Evolutionary conservation across 805 yeast species (phyloP), one percentile per base, ranked within the genome.

Genomic region (Starmerella potacharoeniae): DNA sequence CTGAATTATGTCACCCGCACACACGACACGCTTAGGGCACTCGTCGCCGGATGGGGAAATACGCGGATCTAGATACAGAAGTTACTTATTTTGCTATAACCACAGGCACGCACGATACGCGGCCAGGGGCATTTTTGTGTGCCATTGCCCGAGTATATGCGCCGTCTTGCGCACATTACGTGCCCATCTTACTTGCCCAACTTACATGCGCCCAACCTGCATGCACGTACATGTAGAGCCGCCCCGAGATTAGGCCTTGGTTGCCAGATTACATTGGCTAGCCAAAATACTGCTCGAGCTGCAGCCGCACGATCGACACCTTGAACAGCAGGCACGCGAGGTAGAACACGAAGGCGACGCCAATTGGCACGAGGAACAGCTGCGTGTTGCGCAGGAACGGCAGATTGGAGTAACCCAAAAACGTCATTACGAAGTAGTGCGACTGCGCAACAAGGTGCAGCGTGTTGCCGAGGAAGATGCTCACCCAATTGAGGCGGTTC

Each of bases 361-460:
- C 84, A 42, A 88, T 76, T 10, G 95, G 89, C 17, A 81, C 68
- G 41, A 83, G 68, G 39, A 84, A 70, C 47, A 76, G 68, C 64
- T 83, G 85, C 13, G 87, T 81, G 63, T 75, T 79, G 68, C 70
- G 82, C 73, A 79, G 74, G 66, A 73, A 86, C 59, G 81, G 89
- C 66, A 84, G 75, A 57, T 86, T 74, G 73, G 86, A 78, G 71
- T 85, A 90, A n/a, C 97, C 97, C 64, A 88, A 81, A 66, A 89
- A 89, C 1, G 96, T 83, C 52, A 89, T 77, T 53, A 86, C 75
- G 62, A 81, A 81, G 69, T 90, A 90, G 66, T 86, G 86, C 17
- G 83, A 78, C 49, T 85, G 70, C 33, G 95, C 83, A 6, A 78
- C 78, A 62, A 86, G 77, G 63, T 90, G 90, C 39, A 89, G 71